These are phyloP conservation scores for Barnettozyma salicaria DNA, from an alignment of 805 yeast genomes.

Conservation along the genomic window DNA sequence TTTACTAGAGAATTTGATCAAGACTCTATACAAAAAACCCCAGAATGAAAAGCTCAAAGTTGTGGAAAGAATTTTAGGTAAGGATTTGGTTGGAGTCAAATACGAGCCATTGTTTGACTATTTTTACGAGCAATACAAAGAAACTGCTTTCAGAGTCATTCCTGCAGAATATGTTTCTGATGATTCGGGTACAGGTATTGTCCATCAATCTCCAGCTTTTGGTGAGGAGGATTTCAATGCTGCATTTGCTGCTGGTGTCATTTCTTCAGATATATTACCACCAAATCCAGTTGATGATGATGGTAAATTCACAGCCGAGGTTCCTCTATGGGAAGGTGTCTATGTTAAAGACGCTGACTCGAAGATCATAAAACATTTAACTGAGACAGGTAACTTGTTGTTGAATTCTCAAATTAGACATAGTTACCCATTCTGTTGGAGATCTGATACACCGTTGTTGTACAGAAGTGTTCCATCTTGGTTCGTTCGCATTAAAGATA, in stretches of 20 bases:
- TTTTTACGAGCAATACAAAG: conserved; percentile 70
- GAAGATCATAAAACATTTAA: conserved; percentile 76
- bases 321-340: conserved; percentile 67
- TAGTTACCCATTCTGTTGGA: conserved; percentile 99
- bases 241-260: conserved; percentile 69
- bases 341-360: conserved; percentile 97
- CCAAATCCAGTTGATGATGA: conserved; percentile 95
- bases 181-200: conserved; percentile 99
- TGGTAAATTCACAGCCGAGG: conserved; percentile 77
- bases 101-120: conserved; percentile 82
- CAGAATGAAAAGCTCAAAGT: conserved; percentile 80
- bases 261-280: conserved; percentile 59
- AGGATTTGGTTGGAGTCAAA: conserved; percentile 68
- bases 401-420: conserved; percentile 82
- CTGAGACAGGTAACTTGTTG: conserved; percentile 69
- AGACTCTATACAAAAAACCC: conserved; percentile 90
- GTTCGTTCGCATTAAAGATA: conserved; percentile 87
- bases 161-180: conserved; percentile 78
- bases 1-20: conserved; percentile 74
- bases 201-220: conserved; percentile 96
- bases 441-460: conserved; percentile 96
- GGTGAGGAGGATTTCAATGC: conserved; percentile 98
- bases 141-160: conserved; percentile 76
- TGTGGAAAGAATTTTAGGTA: conserved; percentile 75
- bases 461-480: conserved; percentile 98